These are phyloP conservation scores for Artemisia tridentata DNA, from an alignment of 129 eudicot genomes.

Conservation along the genomic window DNA sequence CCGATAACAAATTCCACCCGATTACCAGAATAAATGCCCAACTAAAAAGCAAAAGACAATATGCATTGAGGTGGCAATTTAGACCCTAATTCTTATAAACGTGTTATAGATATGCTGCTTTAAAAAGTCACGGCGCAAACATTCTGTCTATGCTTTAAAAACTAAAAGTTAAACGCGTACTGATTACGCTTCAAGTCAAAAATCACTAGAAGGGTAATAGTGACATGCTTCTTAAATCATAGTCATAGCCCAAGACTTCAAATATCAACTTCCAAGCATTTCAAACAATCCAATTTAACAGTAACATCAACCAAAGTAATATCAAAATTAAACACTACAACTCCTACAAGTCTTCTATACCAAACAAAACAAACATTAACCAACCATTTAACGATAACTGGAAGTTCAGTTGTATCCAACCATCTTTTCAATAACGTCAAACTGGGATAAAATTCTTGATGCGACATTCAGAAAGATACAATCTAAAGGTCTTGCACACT, in stretches of 20 bases:
- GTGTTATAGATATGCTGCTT: too few species aligned
- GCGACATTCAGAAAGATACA: background rate
- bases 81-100: too few species aligned
- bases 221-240: too few species aligned
- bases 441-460: constrained; percentile 4
- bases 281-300: constrained; percentile 15
- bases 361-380: constrained; percentile 26
- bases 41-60: background rate
- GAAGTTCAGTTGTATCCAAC: background rate
- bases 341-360: constrained; percentile 10
- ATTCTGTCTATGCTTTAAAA: too few species aligned
- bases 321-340: constrained; percentile 19
- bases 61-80: background rate
- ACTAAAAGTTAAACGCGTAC: too few species aligned
- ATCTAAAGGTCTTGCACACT: constrained; percentile 46
- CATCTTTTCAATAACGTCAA: constrained; percentile 11
- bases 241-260: background rate
- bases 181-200: too few species aligned
- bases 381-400: background rate
- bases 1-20: background rate
- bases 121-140: too few species aligned
- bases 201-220: too few species aligned
- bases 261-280: background rate
- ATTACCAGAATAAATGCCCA: background rate
- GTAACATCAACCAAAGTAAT: constrained; percentile 15